These are phyloP conservation scores for Microsporum canis DNA, from an alignment of 2,329 filamentous ascomycete species.

Conservation along the genomic window DNA sequence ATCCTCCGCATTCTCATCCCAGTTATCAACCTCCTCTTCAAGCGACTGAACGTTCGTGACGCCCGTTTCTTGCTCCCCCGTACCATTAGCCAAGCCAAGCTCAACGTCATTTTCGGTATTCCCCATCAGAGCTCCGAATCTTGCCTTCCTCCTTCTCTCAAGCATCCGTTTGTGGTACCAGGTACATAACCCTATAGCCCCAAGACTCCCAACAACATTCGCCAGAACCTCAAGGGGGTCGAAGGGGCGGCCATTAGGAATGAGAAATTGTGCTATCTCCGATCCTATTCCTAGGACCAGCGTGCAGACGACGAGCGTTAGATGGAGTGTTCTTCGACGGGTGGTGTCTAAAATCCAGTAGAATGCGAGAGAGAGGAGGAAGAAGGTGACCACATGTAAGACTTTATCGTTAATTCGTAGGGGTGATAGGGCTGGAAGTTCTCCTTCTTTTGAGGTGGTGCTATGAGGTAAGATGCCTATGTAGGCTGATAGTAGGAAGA, in stretches of 20 bases:
- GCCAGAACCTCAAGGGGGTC: conserved; percentile 80
- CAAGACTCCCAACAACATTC: conserved; percentile 68
- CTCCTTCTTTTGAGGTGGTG: conserved; percentile 21
- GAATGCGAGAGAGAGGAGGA: conserved; percentile 70
- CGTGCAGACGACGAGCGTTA: conserved; percentile 73
- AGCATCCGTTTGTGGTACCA: conserved; percentile 97
- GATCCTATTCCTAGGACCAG: conserved; percentile 45
- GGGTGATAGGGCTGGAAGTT: conserved; percentile 30
- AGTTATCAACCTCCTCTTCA: conserved; percentile 80
- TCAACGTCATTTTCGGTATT: conserved; percentile 31
- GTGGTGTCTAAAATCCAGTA: conserved; percentile 96
- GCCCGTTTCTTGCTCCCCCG: conserved; percentile 52
- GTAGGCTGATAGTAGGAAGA: conserved; percentile 67
- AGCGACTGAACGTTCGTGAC: conserved; percentile 43
- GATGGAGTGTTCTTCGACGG: conserved; percentile 69
- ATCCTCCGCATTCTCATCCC: conserved; percentile 74
- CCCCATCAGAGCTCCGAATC: conserved; percentile 55
- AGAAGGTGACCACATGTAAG: conserved; percentile 79
- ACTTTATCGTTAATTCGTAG: conserved; percentile 74
- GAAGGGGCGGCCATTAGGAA: conserved; percentile 61
- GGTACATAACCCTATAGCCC: conserved; percentile 60
- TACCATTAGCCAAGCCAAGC: conserved; percentile 9
- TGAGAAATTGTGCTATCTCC: conserved; percentile 47
- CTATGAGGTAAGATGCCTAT: conserved; percentile 57
- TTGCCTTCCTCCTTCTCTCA: conserved; percentile 65